Evolutionary conservation across 108 stramenopile genomes (phyloP).

Genomic region (Pinguiococcus pyrenoidosus): DNA sequence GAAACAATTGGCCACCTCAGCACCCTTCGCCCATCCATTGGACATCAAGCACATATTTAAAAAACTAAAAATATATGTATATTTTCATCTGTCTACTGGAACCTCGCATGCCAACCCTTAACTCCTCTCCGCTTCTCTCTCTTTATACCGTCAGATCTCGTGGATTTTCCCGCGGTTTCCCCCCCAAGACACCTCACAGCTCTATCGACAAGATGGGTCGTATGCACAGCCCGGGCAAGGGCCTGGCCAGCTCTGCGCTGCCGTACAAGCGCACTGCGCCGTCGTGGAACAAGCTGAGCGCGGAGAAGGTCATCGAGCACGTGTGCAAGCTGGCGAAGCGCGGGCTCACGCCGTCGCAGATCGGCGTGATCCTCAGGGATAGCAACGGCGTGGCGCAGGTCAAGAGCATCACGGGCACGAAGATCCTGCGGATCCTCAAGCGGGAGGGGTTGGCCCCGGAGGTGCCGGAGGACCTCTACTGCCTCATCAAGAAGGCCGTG

Average conservation of each 20-base stretch:
- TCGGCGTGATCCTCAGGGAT: slow-evolving; percentile 96
- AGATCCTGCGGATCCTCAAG: slow-evolving; percentile 98
- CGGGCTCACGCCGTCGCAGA: slow-evolving; percentile 97
- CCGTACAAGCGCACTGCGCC: slow-evolving; percentile 99
- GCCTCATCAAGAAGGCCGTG: slow-evolving; percentile 99
- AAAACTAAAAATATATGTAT: too few relatives aligned
- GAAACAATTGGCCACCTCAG: too few relatives aligned
- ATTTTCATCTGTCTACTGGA: too few relatives aligned
- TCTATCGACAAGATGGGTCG: slow-evolving; percentile 43
- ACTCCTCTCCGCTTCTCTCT: too few relatives aligned
- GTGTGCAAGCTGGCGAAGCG: slow-evolving; percentile 99
- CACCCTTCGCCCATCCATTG: too few relatives aligned
- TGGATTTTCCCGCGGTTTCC: too few relatives aligned
- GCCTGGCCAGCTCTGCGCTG: slow-evolving; percentile 93
- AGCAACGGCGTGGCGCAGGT: slow-evolving; percentile 95
- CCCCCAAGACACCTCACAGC: too few relatives aligned
- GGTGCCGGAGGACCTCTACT: slow-evolving; percentile 99
- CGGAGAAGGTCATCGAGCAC: slow-evolving; percentile 83
- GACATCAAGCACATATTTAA: too few relatives aligned
- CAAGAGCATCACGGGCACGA: slow-evolving; percentile 88
- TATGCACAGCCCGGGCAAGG: slow-evolving; percentile 92
- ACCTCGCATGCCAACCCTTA: too few relatives aligned
- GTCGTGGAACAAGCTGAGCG: slow-evolving; percentile 85
- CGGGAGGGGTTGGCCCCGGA: slow-evolving; percentile 96
- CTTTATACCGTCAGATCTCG: too few relatives aligned